A percentile compares a stretch with the other conserved stretches of the same genome.
Evolutionary conservation across 1,284 basidiomycete genomes (phyloP).

Genomic region (Rhodotorula sp.): DNA sequence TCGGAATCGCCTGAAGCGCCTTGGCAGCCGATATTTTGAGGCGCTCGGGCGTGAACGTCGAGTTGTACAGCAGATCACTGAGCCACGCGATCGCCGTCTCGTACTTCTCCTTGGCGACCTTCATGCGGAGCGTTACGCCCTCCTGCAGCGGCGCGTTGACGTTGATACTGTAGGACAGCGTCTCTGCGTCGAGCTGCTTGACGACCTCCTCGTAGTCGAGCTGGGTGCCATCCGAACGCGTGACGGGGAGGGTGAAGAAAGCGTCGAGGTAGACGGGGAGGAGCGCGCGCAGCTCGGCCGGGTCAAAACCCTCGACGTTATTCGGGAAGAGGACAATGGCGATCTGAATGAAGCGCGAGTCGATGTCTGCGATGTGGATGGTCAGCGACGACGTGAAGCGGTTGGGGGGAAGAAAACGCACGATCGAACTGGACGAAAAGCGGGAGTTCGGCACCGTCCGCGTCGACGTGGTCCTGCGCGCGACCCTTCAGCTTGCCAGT

Average conservation of each 20-base stretch:
- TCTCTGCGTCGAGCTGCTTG: conserved; percentile 85
- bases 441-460: conserved; percentile 69
- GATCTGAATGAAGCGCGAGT: conserved; percentile 83
- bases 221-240: conserved; percentile 66
- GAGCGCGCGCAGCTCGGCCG: conserved; percentile 48
- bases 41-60: conserved; percentile 79
- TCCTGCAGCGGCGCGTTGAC: conserved; percentile 72
- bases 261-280: conserved; percentile 79
- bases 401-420: conserved; percentile 24
- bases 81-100: conserved; percentile 83
- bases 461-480: conserved; percentile 68
- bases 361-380: conserved; percentile 62
- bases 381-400: conserved; percentile 54
- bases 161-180: conserved; percentile 78
- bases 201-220: conserved; percentile 88
- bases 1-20: conserved; percentile 86
- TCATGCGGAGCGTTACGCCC: conserved; percentile 72
- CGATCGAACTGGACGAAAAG: conserved; percentile 86
- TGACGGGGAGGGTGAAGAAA: conserved; percentile 88
- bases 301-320: conserved; percentile 68
- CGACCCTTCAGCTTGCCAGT: conserved; percentile 38
- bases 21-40: conserved; percentile 85
- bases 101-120: conserved; percentile 80
- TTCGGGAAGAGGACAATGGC: conserved; percentile 68
- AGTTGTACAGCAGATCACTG: conserved; percentile 80